Evolutionary conservation across 2,329 filamentous ascomycete genomes (phyloP).

Genomic region (Aureobasidium sp.): DNA sequence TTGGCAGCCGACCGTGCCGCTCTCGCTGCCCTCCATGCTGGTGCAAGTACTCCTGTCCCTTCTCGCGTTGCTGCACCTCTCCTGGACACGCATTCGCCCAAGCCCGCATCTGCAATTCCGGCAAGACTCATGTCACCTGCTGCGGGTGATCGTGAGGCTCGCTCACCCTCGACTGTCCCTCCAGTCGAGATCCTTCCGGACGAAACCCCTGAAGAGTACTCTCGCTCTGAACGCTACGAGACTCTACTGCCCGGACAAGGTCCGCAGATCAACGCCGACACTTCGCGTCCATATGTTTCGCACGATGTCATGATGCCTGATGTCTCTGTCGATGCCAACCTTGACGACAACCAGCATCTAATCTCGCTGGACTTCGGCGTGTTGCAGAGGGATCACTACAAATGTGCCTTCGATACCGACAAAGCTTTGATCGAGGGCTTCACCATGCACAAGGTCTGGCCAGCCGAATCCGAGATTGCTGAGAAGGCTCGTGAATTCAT

Average conservation of each 20-base stretch:
- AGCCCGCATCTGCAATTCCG: slow-evolving; percentile 13
- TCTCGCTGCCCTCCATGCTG: neutral
- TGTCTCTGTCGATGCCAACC: neutral
- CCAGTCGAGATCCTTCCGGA: slow-evolving; percentile 21
- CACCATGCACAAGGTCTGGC: slow-evolving; percentile 6
- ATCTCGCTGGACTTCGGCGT: slow-evolving; percentile 25
- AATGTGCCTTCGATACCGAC: slow-evolving; percentile 19
- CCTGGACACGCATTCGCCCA: neutral
- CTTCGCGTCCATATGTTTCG: neutral
- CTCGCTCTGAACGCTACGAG: slow-evolving; percentile 27
- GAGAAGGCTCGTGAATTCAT: slow-evolving; percentile 14
- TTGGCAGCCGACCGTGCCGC: neutral
- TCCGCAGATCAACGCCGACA: neutral
- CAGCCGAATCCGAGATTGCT: neutral
- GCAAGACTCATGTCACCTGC: slow-evolving; percentile 8
- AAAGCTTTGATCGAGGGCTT: slow-evolving; percentile 22
- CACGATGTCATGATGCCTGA: neutral
- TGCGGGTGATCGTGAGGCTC: slow-evolving; percentile 15
- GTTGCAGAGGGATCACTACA: slow-evolving; percentile 27
- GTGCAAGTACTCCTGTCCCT: neutral
- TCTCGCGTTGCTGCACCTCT: neutral
- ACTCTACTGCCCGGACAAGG: slow-evolving; percentile 25
- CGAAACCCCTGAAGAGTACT: slow-evolving; percentile 26
- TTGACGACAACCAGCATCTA: slow-evolving; percentile 15
- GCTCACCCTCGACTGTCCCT: slow-evolving; percentile 28